Percentiles rank a stretch among this genome's conserved stretches.
phyloP scores from a whole-genome alignment of 225 moss, liverwort and hornwort genomes.

The Polytrichum commune region DNA sequence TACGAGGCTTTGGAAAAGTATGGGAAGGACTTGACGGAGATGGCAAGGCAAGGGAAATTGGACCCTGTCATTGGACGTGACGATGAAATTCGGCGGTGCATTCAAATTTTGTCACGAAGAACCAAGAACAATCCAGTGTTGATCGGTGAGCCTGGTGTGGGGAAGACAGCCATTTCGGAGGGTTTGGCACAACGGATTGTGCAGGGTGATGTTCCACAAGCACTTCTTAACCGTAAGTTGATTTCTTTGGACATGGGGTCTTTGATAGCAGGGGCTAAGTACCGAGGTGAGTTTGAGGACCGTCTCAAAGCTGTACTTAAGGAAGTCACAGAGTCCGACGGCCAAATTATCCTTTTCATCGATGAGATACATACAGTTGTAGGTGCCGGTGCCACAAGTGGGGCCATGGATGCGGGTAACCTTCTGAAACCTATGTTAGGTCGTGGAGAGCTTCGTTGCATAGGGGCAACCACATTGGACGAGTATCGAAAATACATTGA shows the following conservation, averaged over 20 bases:
- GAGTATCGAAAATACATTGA: constrained; percentile 93
- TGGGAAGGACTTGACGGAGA: constrained; percentile 90
- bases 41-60: constrained; percentile 95
- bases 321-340: constrained; percentile 91
- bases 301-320: constrained; percentile 86
- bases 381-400: constrained; percentile 85
- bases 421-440: constrained; percentile 93
- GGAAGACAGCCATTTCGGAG: constrained; percentile 99
- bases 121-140: constrained; percentile 97
- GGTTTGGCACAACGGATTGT: constrained; percentile 96
- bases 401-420: constrained; percentile 95
- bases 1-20: constrained; percentile 97
- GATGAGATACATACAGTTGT: constrained; percentile 99
- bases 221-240: constrained; percentile 82
- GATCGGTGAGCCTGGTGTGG: constrained; percentile 97
- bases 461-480: constrained; percentile 92
- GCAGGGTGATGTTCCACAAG: constrained; percentile 96
- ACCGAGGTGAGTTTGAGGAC: constrained; percentile 94
- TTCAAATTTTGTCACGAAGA: constrained; percentile 91
- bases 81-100: constrained; percentile 92
- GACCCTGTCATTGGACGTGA: constrained; percentile 98
- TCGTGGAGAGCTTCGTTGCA: constrained; percentile 90
- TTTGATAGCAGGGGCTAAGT: constrained; percentile 91
- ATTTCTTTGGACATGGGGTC: constrained; percentile 97
- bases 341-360: constrained; percentile 86